phyloP scores from a whole-genome alignment of 2,329 filamentous ascomycete genomes.

The Pyrenochaeta sp. region DNA sequence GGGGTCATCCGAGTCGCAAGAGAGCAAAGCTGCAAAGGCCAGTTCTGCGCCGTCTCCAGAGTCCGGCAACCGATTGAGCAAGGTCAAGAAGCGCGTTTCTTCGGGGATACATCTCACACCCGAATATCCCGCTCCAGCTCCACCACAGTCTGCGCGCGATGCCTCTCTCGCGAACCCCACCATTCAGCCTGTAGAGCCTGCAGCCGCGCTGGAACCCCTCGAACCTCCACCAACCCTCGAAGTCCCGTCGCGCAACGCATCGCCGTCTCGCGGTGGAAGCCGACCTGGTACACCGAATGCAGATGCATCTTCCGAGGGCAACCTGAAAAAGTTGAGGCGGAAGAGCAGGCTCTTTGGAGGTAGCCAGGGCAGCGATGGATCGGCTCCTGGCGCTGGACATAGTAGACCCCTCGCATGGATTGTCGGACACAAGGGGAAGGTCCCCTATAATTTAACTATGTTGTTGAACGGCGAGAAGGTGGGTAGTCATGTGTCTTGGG shows the following conservation, averaged over 20 bases:
- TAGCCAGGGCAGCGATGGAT: constrained; percentile 34
- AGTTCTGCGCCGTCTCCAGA: constrained; percentile 36
- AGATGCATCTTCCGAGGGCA: constrained; percentile 25
- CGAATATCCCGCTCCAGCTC: constrained; percentile 39
- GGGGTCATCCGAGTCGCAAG: constrained; percentile 27
- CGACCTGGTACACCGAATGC: constrained; percentile 31
- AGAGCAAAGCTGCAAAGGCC: constrained; percentile 16
- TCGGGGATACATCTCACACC: constrained; percentile 42
- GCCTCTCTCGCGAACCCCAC: constrained; percentile 29
- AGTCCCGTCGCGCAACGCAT: constrained; percentile 35
- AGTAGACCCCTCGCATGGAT: constrained; percentile 63
- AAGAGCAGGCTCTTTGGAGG: constrained; percentile 46
- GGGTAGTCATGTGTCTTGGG: constrained; percentile 18
- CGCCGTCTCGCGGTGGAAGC: constrained; percentile 35
- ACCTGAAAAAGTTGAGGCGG: constrained; percentile 45
- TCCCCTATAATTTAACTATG: constrained; percentile 63
- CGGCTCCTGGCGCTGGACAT: constrained; percentile 10
- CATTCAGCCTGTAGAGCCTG: constrained; percentile 37
- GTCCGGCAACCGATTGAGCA: constrained; percentile 38
- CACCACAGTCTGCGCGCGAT: constrained; percentile 19
- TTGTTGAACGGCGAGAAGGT: constrained; percentile 63
- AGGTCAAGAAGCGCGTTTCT: constrained; percentile 44
- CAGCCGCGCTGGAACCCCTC: constrained; percentile 32
- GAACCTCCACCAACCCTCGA: constrained; percentile 39
- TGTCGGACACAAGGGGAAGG: constrained; percentile 64